Conservation (phyloP, 2,329 filamentous ascomycete genomes). For the Pseudomassariella vexata region DNA sequence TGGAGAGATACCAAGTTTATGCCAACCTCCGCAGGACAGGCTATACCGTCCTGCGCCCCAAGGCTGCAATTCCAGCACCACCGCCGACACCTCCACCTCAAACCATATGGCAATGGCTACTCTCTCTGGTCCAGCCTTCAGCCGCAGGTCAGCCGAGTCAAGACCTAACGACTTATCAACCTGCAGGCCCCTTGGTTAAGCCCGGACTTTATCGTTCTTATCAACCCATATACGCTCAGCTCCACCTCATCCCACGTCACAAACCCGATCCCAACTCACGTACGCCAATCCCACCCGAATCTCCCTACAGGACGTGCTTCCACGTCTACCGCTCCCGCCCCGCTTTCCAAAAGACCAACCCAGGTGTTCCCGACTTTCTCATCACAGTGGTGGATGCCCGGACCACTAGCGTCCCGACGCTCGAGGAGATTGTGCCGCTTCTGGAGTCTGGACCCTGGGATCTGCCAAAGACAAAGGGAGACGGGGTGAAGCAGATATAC, state of each 20-base stretch:
- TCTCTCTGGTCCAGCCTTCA: constrained; percentile 35
- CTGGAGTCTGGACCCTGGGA: constrained; percentile 69
- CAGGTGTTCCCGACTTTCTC: constrained; percentile 75
- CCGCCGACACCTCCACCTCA: constrained; percentile 10
- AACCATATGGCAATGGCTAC: constrained; percentile 47
- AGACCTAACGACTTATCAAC: no score
- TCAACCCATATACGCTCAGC: constrained; percentile 66
- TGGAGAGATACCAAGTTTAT: constrained; percentile 87
- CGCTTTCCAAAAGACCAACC: constrained; percentile 73
- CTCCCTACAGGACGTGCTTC: constrained; percentile 69
- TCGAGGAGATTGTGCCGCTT: constrained; percentile 65
- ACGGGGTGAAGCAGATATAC: constrained; percentile 45
- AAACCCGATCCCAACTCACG: constrained; percentile 39
- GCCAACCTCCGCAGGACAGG: constrained; percentile 76
- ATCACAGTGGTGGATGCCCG: constrained; percentile 77
- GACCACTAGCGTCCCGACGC: constrained; percentile 63
- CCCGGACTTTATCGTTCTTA: constrained; percentile 64
- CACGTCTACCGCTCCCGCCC: constrained; percentile 72
- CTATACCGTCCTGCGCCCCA: constrained; percentile 65
- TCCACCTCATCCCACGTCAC: constrained; percentile 69
- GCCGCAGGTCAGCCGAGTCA: constrained; percentile 7
- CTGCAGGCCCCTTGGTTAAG: constrained; percentile 52
- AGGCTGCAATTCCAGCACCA: constrained; percentile 8
- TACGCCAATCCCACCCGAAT: constrained; percentile 21
- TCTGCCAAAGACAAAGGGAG: constrained; percentile 44